phyloP scores from a whole-genome alignment of 495 filamentous ascomycete species.

The Lasiosphaeriaceae sp. region DNA sequence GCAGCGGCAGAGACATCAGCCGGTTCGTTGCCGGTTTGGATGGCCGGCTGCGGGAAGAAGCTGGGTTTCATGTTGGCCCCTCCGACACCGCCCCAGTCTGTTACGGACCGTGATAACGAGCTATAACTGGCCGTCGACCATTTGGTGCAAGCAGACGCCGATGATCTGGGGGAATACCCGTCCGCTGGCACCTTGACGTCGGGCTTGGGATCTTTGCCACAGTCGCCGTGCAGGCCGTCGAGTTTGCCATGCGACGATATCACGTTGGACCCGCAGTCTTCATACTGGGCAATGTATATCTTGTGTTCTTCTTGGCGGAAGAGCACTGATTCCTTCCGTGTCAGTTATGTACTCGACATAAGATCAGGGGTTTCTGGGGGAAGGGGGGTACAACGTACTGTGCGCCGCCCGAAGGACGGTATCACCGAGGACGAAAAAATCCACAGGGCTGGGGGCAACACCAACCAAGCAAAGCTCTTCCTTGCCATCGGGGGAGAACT shows the following conservation, averaged over 20 bases:
- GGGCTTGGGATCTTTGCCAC: constrained; percentile 4
- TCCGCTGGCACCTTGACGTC: not conserved
- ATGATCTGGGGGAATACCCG: not conserved
- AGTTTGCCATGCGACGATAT: constrained; percentile 16
- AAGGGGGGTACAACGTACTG: constrained; percentile 22
- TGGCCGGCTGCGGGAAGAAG: constrained; percentile 5
- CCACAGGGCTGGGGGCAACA: constrained; percentile 28
- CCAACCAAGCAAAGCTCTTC: constrained; percentile 37
- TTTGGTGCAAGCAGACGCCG: not conserved
- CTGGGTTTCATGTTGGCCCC: not conserved
- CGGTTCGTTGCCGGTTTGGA: constrained; percentile 3
- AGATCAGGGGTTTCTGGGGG: not conserved
- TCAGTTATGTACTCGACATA: not conserved
- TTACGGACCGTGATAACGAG: too few relatives aligned
- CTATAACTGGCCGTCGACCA: too few relatives aligned
- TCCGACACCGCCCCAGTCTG: not conserved
- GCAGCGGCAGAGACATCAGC: too few relatives aligned
- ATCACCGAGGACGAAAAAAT: constrained; percentile 57
- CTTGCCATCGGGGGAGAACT: constrained; percentile 23
- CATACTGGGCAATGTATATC: constrained; percentile 18
- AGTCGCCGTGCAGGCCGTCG: constrained; percentile 9
- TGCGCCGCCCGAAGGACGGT: constrained; percentile 87
- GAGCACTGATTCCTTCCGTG: constrained; percentile 2
- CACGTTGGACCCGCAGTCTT: constrained; percentile 20
- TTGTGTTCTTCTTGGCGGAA: constrained; percentile 25